phyloP scores from a whole-genome alignment of 495 filamentous ascomycete species.

The Aspergillus heteromorphus region DNA sequence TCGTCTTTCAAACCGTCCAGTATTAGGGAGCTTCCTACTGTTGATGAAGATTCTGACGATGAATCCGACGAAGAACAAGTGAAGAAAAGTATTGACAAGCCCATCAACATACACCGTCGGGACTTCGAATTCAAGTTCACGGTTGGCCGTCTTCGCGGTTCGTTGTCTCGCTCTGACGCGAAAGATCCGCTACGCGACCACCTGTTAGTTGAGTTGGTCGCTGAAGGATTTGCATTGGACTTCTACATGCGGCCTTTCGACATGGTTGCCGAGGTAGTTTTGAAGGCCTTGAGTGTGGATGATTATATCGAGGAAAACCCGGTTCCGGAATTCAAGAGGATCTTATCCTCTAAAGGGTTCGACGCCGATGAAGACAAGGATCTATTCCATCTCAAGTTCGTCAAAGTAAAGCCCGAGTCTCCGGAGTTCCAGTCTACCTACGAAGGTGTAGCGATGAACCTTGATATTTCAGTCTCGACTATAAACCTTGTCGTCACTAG shows the following conservation, averaged over 20 bases:
- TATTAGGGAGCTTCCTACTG: conserved; percentile 67
- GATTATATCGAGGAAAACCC: conserved; percentile 91
- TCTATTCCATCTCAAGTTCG: conserved; percentile 81
- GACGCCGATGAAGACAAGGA: conserved; percentile 67
- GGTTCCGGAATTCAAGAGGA: conserved; percentile 88
- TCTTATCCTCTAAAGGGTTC: conserved; percentile 81
- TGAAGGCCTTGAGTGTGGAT: conserved; percentile 85
- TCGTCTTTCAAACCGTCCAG: conserved; percentile 60
- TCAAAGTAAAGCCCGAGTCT: conserved; percentile 83
- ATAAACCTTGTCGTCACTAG: conserved; percentile 93
- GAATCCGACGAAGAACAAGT: conserved; percentile 56
- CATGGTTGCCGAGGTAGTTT: conserved; percentile 82
- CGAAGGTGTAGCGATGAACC: conserved; percentile 86
- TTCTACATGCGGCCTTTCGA: conserved; percentile 85
- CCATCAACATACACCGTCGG: conserved; percentile 70
- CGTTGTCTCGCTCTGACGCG: conserved; percentile 80
- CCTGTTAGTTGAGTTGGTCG: conserved; percentile 83
- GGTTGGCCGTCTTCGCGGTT: conserved; percentile 87
- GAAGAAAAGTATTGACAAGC: conserved; percentile 48
- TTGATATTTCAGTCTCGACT: conserved; percentile 87
- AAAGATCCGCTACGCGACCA: conserved; percentile 71
- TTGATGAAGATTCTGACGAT: conserved; percentile 69
- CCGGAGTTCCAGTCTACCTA: conserved; percentile 89
- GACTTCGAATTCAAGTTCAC: conserved; percentile 95
- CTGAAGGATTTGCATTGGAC: conserved; percentile 80